A percentile compares a stretch with the other conserved stretches of the same genome.
Evolutionary conservation across 73 alveolate species (phyloP).

Genomic region (Stentor coeruleus): DNA sequence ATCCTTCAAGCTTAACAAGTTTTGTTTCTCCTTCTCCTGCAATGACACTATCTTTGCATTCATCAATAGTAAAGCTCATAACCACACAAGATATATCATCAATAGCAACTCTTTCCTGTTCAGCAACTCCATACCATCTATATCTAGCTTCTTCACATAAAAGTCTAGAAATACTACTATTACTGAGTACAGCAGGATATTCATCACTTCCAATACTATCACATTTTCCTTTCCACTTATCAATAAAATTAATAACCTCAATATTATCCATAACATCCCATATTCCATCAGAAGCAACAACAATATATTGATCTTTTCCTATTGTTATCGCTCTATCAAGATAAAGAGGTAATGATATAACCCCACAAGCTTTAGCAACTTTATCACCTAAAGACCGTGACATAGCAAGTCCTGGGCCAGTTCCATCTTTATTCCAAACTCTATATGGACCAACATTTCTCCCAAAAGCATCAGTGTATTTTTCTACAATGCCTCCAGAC

Average conservation of each 20-base stretch:
- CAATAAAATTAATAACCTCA: neutral
- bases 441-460: conserved; percentile 64
- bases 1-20: neutral
- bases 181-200: neutral
- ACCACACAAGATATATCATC: conserved; percentile 1
- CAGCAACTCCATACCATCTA: neutral
- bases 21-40: neutral
- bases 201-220: neutral
- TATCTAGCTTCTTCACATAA: neutral
- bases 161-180: neutral
- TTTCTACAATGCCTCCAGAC: conserved; percentile 1
- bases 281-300: neutral
- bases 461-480: neutral
- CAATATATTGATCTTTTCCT: neutral
- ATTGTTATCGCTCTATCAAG: neutral
- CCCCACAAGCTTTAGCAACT: conserved; percentile 59
- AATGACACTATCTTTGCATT: neutral
- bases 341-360: conserved; percentile 48
- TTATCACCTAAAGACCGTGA: conserved; percentile 68
- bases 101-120: conserved; percentile 12
- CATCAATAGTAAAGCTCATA: neutral
- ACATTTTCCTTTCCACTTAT: neutral
- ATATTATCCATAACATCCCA: neutral
- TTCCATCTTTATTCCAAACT: conserved; percentile 56
- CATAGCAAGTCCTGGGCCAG: conserved; percentile 65